phyloP scores from a whole-genome alignment of 768 basidiomycete species.

The Lyophyllum decastes region DNA sequence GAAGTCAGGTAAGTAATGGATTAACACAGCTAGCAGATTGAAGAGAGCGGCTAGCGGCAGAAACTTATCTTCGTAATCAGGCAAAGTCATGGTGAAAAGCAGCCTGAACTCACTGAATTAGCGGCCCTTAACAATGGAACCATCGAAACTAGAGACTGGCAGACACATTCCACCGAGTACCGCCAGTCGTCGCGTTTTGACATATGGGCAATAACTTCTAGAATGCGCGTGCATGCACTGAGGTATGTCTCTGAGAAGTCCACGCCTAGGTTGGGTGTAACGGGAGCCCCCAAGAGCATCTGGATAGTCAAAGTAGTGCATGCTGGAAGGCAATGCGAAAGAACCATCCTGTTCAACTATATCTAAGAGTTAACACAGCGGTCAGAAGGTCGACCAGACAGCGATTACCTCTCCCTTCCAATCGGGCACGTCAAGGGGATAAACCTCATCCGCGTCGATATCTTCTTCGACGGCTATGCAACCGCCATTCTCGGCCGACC shows the following conservation, averaged over 20 bases:
- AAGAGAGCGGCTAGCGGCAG: slow-evolving; percentile 50
- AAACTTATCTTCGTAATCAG: slow-evolving; percentile 35
- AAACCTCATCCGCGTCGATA: slow-evolving; percentile 23
- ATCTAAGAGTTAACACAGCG: slow-evolving; percentile 6
- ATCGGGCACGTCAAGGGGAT: slow-evolving; percentile 40
- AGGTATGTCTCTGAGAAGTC: slow-evolving; percentile 37
- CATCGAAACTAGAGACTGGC: slow-evolving; percentile 40
- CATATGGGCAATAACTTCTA: slow-evolving; percentile 46
- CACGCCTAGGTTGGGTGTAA: slow-evolving; percentile 21
- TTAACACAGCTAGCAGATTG: slow-evolving; percentile 49
- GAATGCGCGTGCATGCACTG: slow-evolving; percentile 40
- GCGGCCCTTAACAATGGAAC: slow-evolving; percentile 34
- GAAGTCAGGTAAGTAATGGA: slow-evolving; percentile 51
- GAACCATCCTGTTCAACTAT: slow-evolving; percentile 61
- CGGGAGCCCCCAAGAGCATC: slow-evolving; percentile 42
- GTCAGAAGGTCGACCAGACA: not conserved
- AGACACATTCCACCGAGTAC: slow-evolving; percentile 30
- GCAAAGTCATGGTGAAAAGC: not conserved
- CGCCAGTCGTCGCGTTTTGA: slow-evolving; percentile 32
- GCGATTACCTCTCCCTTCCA: slow-evolving; percentile 57
- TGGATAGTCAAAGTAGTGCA: slow-evolving; percentile 51
- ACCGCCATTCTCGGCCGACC: not conserved
- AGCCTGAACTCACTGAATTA: slow-evolving; percentile 39
- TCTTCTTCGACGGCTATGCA: not conserved
- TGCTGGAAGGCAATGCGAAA: slow-evolving; percentile 51